Conservation (phyloP, 179 eudicot genomes). For the Pouteria campechiana region DNA sequence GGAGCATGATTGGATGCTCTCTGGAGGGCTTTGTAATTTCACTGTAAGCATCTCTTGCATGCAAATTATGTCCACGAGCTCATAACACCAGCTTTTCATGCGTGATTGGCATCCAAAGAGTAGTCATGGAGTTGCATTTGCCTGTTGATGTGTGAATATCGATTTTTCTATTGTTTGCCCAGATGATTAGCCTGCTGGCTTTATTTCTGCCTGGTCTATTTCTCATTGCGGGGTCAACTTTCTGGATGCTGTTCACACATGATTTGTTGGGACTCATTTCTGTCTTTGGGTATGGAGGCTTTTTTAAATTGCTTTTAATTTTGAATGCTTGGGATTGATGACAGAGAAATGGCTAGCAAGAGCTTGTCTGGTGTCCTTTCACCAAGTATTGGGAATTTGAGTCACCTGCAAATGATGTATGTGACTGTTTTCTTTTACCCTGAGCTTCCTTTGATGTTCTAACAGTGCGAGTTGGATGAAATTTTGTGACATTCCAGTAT, state of each 20-base stretch:
- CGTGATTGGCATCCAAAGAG: too few relatives aligned
- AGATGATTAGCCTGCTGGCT: too few relatives aligned
- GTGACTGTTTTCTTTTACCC: too few relatives aligned
- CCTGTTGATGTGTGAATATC: too few relatives aligned
- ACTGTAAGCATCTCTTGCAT: slow-evolving; percentile 62
- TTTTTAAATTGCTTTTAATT: background rate
- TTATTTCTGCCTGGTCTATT: too few relatives aligned
- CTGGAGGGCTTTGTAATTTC: slow-evolving; percentile 69
- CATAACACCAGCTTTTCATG: too few relatives aligned
- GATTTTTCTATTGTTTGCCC: too few relatives aligned
- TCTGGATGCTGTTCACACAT: background rate
- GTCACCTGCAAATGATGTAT: slow-evolving; percentile 71
- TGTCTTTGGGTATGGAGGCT: background rate
- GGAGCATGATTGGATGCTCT: slow-evolving; percentile 90
- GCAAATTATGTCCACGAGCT: too few relatives aligned
- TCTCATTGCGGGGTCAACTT: background rate
- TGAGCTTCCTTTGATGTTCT: too few relatives aligned
- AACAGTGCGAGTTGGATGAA: background rate
- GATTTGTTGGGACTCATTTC: background rate
- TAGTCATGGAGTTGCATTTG: too few relatives aligned
- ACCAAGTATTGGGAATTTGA: slow-evolving; percentile 69
- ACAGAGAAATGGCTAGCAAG: slow-evolving; percentile 72
- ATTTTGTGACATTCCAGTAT: too few relatives aligned
- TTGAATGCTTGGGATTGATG: slow-evolving; percentile 6
- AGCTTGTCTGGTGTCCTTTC: slow-evolving; percentile 77